A percentile compares a stretch with the other conserved stretches of the same genome.
Conservation (phyloP, 148 eudicot species). For the Chenopodium quinoa region DNA sequence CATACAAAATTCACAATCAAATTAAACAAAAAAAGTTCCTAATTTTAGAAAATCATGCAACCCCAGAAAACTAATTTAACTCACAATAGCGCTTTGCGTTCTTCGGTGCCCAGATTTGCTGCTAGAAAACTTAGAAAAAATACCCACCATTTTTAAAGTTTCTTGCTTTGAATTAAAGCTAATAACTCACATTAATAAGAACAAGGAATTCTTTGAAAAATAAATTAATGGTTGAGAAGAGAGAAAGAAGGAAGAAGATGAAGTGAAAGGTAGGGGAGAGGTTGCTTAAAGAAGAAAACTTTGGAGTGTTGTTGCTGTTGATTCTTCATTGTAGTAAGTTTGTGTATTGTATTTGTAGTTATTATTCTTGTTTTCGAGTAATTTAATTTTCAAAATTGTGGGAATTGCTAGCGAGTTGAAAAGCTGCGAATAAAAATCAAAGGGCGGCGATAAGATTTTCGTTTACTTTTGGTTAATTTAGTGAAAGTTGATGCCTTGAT, state of each 20-base stretch:
- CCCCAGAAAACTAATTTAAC: constrained; percentile 22
- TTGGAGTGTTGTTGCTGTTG: constrained; percentile 19
- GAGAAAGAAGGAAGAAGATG: background rate
- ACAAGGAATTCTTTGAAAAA: background rate
- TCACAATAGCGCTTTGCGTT: constrained; percentile 53
- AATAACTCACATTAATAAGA: constrained; percentile 8
- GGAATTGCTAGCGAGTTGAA: constrained; percentile 3
- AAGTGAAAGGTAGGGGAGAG: background rate
- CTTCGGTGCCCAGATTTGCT: constrained; percentile 36
- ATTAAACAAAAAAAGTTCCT: constrained; percentile 5
- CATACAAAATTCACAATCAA: background rate
- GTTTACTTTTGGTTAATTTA: background rate
- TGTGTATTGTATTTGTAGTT: background rate
- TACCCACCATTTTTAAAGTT: constrained; percentile 39
- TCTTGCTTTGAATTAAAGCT: constrained; percentile 16
- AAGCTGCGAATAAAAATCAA: constrained; percentile 23
- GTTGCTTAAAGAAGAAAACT: constrained; percentile 20
- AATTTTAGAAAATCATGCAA: constrained; percentile 1
- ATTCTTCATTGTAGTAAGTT: background rate
- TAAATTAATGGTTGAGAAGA: too few species aligned
- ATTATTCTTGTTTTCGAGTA: constrained; percentile 8
- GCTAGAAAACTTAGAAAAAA: constrained; percentile 41
- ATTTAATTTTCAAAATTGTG: constrained; percentile 4
- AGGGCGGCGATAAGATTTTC: constrained; percentile 22
- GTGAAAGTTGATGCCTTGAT: background rate